A percentile compares a stretch with the other conserved stretches of the same genome.
Conservation (phyloP, 176 grass and related monocot genomes). For the Phoenix dactylifera region DNA sequence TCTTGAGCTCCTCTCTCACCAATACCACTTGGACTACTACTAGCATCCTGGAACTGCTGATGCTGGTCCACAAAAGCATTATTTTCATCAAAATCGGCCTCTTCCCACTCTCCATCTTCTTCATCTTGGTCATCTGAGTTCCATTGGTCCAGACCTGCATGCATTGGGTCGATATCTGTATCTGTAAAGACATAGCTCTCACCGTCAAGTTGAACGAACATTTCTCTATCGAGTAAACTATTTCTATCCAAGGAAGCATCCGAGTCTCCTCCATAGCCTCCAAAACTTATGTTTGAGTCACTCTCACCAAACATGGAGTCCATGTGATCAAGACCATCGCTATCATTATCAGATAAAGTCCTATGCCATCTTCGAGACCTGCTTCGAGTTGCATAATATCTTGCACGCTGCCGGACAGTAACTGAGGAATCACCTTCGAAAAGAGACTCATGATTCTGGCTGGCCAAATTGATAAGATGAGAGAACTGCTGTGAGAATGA, state of each 20-base stretch:
- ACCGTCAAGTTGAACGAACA: slow-evolving; percentile 43
- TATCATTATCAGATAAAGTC: slow-evolving; percentile 57
- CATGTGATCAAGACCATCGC: slow-evolving; percentile 36
- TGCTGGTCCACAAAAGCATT: slow-evolving; percentile 12
- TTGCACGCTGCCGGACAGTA: slow-evolving; percentile 8
- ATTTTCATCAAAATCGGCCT: slow-evolving; percentile 51
- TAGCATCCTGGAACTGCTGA: slow-evolving; percentile 24
- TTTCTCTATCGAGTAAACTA: slow-evolving; percentile 34
- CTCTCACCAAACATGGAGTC: slow-evolving; percentile 58
- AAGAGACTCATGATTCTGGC: slow-evolving; percentile 39
- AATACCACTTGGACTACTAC: slow-evolving; percentile 14
- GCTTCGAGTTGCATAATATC: slow-evolving; percentile 40
- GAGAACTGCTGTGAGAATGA: slow-evolving; percentile 60
- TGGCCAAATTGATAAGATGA: slow-evolving; percentile 57
- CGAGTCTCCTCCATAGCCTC: slow-evolving; percentile 53
- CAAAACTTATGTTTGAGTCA: slow-evolving; percentile 65
- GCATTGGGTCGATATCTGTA: slow-evolving; percentile 85
- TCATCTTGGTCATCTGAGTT: slow-evolving; percentile 61
- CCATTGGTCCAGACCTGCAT: slow-evolving; percentile 54
- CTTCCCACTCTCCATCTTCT: slow-evolving; percentile 40
- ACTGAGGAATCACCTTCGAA: slow-evolving; percentile 18
- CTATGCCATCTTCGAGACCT: slow-evolving; percentile 32
- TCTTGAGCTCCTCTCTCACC: slow-evolving; percentile 26
- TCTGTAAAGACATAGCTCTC: slow-evolving; percentile 49
- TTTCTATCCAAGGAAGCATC: slow-evolving; percentile 57